These are phyloP conservation scores for Monosporozyma servazzii DNA, from an alignment of 805 yeast species.

Conservation along the genomic window DNA sequence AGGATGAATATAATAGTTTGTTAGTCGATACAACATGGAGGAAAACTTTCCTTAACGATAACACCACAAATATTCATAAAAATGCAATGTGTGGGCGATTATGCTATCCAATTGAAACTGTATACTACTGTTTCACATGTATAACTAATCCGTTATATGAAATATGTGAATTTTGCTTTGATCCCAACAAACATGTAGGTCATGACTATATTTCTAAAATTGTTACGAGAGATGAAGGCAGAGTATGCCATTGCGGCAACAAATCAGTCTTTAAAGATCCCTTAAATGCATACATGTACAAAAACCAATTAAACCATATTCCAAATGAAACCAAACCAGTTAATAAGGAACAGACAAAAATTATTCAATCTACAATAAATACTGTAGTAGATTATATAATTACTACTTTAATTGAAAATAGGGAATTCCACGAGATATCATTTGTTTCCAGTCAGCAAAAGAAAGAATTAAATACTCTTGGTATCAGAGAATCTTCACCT, in stretches of 20 bases:
- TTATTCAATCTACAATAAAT: constrained; percentile 10
- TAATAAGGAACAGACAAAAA: constrained; percentile 3
- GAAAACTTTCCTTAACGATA: not conserved
- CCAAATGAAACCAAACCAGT: not conserved
- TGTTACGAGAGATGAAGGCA: constrained; percentile 24
- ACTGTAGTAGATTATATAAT: constrained; percentile 22
- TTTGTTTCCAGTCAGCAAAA: not conserved
- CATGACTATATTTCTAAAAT: constrained; percentile 36
- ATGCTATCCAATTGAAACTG: constrained; percentile 23
- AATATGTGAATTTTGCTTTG: constrained; percentile 67
- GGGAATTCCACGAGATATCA: not conserved
- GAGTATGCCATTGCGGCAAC: constrained; percentile 29
- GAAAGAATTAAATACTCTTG: not conserved
- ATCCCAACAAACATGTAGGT: constrained; percentile 56
- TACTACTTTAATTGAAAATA: constrained; percentile 10
- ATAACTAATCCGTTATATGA: constrained; percentile 26
- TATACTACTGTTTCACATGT: constrained; percentile 28
- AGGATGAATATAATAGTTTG: constrained; percentile 12
- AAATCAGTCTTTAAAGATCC: constrained; percentile 18
- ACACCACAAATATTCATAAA: constrained; percentile 12
- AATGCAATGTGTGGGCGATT: constrained; percentile 22
- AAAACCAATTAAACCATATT: constrained; percentile 14
- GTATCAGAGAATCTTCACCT: not conserved
- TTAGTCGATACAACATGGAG: constrained; percentile 16
- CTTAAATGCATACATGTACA: constrained; percentile 13